Conservation (phyloP, 2,329 filamentous ascomycete genomes). For the Aschersonia sp. region DNA sequence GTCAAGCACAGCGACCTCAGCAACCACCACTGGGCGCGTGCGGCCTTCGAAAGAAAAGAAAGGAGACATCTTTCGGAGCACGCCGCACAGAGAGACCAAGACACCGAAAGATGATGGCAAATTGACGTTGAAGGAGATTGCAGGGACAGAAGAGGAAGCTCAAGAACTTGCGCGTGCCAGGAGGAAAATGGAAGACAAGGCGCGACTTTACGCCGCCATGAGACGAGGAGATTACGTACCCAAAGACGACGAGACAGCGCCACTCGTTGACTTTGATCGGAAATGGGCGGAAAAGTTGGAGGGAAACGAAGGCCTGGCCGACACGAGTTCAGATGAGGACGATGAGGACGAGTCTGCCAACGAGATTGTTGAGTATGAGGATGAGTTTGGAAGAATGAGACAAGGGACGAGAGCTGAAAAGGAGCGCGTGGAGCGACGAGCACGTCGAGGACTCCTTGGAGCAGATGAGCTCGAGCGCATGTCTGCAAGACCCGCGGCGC, state of each 20-base stretch:
- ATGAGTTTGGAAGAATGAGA: slow-evolving; percentile 82
- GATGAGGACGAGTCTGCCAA: slow-evolving; percentile 25
- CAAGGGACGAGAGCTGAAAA: slow-evolving; percentile 57
- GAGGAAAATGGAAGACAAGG: slow-evolving; percentile 81
- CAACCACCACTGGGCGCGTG: slow-evolving; percentile 23
- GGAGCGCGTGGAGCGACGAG: slow-evolving; percentile 43
- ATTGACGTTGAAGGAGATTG: slow-evolving; percentile 35
- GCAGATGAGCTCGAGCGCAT: slow-evolving; percentile 52
- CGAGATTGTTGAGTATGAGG: slow-evolving; percentile 71
- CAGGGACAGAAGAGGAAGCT: slow-evolving; percentile 46
- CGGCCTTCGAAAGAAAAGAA: slow-evolving; percentile 32
- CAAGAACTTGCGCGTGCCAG: slow-evolving; percentile 57
- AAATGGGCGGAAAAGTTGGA: slow-evolving; percentile 75
- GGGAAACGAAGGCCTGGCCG: slow-evolving; percentile 44
- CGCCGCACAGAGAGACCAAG: slow-evolving; percentile 12
- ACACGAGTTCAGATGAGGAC: slow-evolving; percentile 21
- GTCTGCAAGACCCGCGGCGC: slow-evolving; percentile 51
- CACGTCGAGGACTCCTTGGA: slow-evolving; percentile 33
- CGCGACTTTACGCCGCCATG: slow-evolving; percentile 73
- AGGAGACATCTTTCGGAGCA: slow-evolving; percentile 28
- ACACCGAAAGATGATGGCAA: slow-evolving; percentile 34
- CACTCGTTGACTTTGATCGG: slow-evolving; percentile 82
- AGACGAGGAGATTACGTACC: slow-evolving; percentile 76
- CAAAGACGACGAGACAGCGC: slow-evolving; percentile 47
- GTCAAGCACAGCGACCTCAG: slow-evolving; percentile 31